Conservation (phyloP, 2,329 filamentous ascomycete genomes). For the Cordyceps cateniannulata region DNA sequence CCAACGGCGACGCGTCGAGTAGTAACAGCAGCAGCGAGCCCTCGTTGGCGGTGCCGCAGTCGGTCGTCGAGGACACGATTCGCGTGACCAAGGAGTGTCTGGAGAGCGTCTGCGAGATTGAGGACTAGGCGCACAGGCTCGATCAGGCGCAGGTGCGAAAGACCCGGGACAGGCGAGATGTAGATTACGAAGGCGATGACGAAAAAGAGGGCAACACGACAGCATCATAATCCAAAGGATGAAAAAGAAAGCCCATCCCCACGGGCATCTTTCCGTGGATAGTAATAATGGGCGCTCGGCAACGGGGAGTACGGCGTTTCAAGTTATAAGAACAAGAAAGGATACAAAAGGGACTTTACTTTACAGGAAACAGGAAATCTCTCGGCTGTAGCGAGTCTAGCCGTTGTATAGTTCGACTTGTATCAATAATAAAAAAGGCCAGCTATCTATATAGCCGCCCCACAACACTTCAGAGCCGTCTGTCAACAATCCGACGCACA, state of each 20-base stretch:
- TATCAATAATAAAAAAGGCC: neutral
- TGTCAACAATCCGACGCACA: neutral
- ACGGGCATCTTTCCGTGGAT: too few relatives aligned
- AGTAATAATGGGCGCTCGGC: too few relatives aligned
- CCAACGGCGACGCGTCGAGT: neutral
- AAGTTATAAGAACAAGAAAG: too few relatives aligned
- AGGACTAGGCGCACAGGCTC: constrained; percentile 18
- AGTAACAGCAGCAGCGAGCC: neutral
- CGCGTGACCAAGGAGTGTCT: constrained; percentile 52
- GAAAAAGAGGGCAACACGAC: too few relatives aligned
- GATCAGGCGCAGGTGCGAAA: neutral
- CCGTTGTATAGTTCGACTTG: neutral
- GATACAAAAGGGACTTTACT: neutral
- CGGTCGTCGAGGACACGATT: constrained; percentile 57
- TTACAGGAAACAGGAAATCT: neutral
- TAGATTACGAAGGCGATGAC: too few relatives aligned
- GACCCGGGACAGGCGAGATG: too few relatives aligned
- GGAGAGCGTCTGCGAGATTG: constrained; percentile 40
- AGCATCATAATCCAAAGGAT: too few relatives aligned
- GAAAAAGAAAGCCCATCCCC: too few relatives aligned
- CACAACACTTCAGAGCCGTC: neutral
- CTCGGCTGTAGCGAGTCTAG: neutral
- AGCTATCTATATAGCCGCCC: neutral
- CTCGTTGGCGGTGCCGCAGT: constrained; percentile 39
- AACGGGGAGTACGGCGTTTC: too few relatives aligned